Percentiles rank a stretch among this genome's conserved stretches.
Conservation (phyloP, 1,284 basidiomycete species). For the Pseudozyma hubeiensis region DNA sequence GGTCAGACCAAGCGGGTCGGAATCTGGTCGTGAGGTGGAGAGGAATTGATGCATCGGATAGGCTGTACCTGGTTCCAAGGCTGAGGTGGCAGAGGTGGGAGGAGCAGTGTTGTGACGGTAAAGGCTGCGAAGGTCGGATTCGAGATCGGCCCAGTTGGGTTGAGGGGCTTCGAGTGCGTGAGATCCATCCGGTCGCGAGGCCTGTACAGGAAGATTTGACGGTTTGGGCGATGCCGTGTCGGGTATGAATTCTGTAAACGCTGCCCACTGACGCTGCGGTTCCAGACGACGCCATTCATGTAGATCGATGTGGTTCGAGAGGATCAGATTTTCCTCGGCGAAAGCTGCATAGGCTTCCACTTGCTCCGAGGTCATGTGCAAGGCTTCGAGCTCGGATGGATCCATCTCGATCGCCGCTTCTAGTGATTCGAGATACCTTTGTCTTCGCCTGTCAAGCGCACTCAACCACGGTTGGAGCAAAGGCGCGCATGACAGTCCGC, state of each 20-base stretch:
- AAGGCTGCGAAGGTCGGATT: slow-evolving; percentile 21
- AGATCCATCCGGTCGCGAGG: neutral
- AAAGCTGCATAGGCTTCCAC: slow-evolving; percentile 79
- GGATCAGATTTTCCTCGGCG: slow-evolving; percentile 74
- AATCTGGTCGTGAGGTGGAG: neutral
- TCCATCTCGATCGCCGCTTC: slow-evolving; percentile 72
- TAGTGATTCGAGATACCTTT: slow-evolving; percentile 5
- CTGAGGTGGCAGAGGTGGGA: slow-evolving; percentile 1
- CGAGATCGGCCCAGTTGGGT: slow-evolving; percentile 8
- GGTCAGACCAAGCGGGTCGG: slow-evolving; percentile 26
- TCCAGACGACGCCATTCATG: slow-evolving; percentile 42
- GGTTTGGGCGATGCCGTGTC: neutral
- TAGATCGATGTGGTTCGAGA: slow-evolving; percentile 41
- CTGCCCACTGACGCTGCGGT: slow-evolving; percentile 23
- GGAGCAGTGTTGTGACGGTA: slow-evolving; percentile 22
- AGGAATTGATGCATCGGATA: slow-evolving; percentile 35
- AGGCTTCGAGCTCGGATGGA: slow-evolving; percentile 74
- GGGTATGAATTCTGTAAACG: slow-evolving; percentile 35
- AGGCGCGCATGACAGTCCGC: slow-evolving; percentile 32
- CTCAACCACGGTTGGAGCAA: slow-evolving; percentile 31
- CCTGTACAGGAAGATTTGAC: neutral
- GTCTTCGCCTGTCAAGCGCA: slow-evolving; percentile 25
- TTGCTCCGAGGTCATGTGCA: slow-evolving; percentile 73
- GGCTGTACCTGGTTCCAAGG: slow-evolving; percentile 1
- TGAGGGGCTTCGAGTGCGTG: neutral